phyloP scores from a whole-genome alignment of 257 asterid genomes.

The Capsicum rhomboideum region DNA sequence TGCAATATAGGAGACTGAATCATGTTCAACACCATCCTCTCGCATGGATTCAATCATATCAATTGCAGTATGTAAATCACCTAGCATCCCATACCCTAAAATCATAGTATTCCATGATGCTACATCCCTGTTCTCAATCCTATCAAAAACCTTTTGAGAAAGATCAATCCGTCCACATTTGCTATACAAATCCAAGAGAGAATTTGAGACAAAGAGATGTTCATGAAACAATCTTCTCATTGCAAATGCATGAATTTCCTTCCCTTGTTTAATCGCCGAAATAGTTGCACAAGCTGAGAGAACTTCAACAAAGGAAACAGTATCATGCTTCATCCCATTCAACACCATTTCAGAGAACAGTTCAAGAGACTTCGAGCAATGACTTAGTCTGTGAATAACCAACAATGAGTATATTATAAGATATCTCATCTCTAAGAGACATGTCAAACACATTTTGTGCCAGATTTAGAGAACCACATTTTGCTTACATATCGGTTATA shows the following conservation, averaged over 20 bases:
- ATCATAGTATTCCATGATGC: constrained; percentile 81
- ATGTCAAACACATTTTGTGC: constrained; percentile 37
- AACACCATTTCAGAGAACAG: constrained; percentile 60
- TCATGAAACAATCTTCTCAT: constrained; percentile 36
- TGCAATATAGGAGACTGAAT: constrained; percentile 53
- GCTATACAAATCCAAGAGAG: constrained; percentile 55
- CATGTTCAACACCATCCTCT: constrained; percentile 35
- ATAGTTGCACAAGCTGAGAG: constrained; percentile 65
- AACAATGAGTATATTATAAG: constrained; percentile 53
- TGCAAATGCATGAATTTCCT: constrained; percentile 61
- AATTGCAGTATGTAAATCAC: constrained; percentile 46
- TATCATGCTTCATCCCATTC: constrained; percentile 39
- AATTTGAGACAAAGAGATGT: constrained; percentile 57
- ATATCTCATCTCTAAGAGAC: constrained; percentile 51
- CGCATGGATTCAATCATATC: constrained; percentile 49
- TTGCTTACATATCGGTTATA: constrained; percentile 61
- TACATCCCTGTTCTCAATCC: constrained; percentile 35
- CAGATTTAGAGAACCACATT: constrained; percentile 43
- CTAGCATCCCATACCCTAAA: constrained; percentile 62
- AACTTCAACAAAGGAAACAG: constrained; percentile 54
- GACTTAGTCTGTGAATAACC: constrained; percentile 54
- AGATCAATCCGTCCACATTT: constrained; percentile 53
- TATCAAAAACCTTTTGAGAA: constrained; percentile 42
- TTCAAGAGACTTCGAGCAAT: constrained; percentile 33
- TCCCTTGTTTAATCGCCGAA: constrained; percentile 59